A percentile compares a stretch with the other conserved stretches of the same genome.
These are phyloP conservation scores for Clarireedia sp. DNA, from an alignment of 2,329 filamentous ascomycete genomes.

Conservation along the genomic window DNA sequence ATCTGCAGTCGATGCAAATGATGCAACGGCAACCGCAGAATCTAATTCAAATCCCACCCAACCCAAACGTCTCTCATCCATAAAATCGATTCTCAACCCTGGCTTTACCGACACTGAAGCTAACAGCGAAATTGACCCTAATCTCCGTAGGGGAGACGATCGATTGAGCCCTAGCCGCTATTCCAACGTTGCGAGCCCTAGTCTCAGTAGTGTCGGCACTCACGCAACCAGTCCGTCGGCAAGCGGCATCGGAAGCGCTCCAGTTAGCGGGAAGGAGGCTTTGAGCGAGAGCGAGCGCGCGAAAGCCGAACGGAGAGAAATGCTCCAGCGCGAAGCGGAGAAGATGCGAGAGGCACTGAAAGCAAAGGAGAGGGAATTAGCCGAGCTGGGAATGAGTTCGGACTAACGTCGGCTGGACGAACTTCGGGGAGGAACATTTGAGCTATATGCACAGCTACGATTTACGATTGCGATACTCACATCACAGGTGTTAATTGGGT, in stretches of 20 bases:
- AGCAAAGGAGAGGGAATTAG: constrained; percentile 28
- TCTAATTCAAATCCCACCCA: constrained; percentile 29
- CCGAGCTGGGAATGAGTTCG: constrained; percentile 18
- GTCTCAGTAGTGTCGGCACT: constrained; percentile 4
- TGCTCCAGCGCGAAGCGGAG: constrained; percentile 65
- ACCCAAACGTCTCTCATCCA: constrained; percentile 61
- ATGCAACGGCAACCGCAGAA: constrained; percentile 8
- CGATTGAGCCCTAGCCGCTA: constrained; percentile 16
- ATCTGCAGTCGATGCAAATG: constrained; percentile 45
- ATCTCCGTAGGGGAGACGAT: constrained; percentile 3
- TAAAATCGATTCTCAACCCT: constrained; percentile 68
- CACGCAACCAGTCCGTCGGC: constrained; percentile 30
- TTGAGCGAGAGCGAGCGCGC: constrained; percentile 40
- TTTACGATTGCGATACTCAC: background rate
- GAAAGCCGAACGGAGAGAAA: constrained; percentile 55
- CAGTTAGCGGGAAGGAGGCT: constrained; percentile 27
- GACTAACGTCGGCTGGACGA: background rate
- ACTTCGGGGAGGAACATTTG: too few relatives aligned
- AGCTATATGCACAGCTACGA: background rate
- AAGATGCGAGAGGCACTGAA: constrained; percentile 46
- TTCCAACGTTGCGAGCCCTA: constrained; percentile 12
- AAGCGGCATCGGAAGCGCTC: constrained; percentile 28
- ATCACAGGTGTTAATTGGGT: too few relatives aligned
- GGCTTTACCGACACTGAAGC: constrained; percentile 20
- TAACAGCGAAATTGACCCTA: constrained; percentile 6